Base-by-base conservation (phyloP, 352 stramenopile genomes). In the Saprolegnia diclina region DNA sequence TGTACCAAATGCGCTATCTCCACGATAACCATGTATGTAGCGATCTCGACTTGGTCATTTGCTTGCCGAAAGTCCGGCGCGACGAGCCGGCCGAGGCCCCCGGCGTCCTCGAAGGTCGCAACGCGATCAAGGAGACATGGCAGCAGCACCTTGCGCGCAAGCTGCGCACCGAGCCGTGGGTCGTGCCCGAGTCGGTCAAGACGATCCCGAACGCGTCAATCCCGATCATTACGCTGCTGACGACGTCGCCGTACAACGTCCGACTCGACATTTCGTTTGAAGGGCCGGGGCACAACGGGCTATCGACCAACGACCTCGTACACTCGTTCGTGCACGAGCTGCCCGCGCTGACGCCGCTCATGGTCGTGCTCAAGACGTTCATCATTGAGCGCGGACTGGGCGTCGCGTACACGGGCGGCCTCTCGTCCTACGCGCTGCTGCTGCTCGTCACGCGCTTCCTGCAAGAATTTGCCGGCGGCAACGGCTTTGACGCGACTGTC, bases 101-200 rank as follows among this genome's bases (percentile, higher is more conserved):
- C 40, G 96, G 96, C 37, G 92, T 97, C 53, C 73, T 99, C 38
- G 96, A 99, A 88, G 96, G 96, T 44, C 83, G 96, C 70, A 99
- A 99, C 76, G 96, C 96, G 18, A 99, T 99, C 71, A 99, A 98
- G 72, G 96, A 99, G 73, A 97, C 92, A 7, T 98, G 93, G 82
- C 96, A 99, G 75, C 97, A 99, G 74, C 92, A 99, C 37, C 81
- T 99, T 14, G 92, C 95, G 24, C 85, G 96, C 38, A 98, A 97
- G 64, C 77, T 99, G 13, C 95, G 95, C 19, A 84, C 90, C 72
- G 94, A 98, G 61, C 81, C 87, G 4, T 98, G 92, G 92, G 90
- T 97, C 46, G 81, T 96, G 22, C 80, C 78, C 11, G 87, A 96
- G 65, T 98, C 94, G 29, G 96, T 99, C 44, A 98, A 98, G 74